These are phyloP conservation scores for Candolleomyces eurysporus DNA, from an alignment of 768 basidiomycete genomes.

Conservation along the genomic window DNA sequence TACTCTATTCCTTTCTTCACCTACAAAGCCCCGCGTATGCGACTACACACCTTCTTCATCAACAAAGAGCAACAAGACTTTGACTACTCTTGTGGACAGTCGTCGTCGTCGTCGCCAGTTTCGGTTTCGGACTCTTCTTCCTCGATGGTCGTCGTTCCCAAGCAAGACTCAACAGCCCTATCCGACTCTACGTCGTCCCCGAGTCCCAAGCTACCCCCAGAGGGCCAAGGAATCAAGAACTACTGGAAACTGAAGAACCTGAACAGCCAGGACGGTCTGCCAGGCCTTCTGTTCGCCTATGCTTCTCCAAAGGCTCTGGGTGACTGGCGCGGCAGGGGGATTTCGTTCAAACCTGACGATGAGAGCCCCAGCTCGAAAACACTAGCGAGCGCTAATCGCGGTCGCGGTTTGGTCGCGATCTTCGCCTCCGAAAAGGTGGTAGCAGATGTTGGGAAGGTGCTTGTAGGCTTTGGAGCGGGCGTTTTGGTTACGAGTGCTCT, in stretches of 20 bases:
- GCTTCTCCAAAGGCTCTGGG: not conserved
- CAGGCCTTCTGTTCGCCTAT: constrained; percentile 35
- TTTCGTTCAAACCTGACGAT: not conserved
- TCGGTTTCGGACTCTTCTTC: not conserved
- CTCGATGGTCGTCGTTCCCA: not conserved
- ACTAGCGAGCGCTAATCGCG: not conserved
- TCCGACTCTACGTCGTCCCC: not conserved
- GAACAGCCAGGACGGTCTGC: constrained; percentile 46
- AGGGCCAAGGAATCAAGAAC: constrained; percentile 40
- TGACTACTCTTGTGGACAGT: constrained; percentile 28
- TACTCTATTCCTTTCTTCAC: constrained; percentile 54
- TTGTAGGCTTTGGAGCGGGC: constrained; percentile 2
- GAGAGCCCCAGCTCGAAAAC: not conserved
- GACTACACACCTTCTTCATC: constrained; percentile 37
- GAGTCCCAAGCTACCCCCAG: constrained; percentile 12
- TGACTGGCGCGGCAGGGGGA: not conserved
- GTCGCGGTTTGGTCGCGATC: too few species aligned
- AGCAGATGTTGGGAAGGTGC: not conserved
- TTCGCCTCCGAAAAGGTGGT: not conserved
- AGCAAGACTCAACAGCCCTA: not conserved
- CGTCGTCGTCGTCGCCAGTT: not conserved
- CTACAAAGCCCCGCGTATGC: constrained; percentile 47
- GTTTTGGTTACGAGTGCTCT: not conserved
- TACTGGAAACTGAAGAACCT: constrained; percentile 50
- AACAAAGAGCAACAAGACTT: constrained; percentile 29